These are phyloP conservation scores for Dendrocalamus sinicus DNA, from an alignment of 176 grass and related monocot species.

Conservation along the genomic window DNA sequence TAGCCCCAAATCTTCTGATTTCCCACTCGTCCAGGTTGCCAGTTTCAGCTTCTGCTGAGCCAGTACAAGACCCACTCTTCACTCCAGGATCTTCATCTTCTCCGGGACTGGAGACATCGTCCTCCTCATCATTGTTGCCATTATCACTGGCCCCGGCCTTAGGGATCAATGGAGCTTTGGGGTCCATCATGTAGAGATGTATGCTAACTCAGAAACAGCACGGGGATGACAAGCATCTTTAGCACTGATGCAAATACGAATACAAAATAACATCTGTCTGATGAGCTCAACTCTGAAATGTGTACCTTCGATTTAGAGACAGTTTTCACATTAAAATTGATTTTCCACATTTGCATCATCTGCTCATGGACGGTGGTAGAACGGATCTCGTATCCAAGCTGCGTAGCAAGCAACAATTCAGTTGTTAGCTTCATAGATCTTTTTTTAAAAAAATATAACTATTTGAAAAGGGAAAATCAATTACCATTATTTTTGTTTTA, in stretches of 20 bases:
- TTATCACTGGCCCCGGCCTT: too few relatives aligned
- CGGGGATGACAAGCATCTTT: not conserved
- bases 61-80: too few relatives aligned
- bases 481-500: slow-evolving; percentile 33
- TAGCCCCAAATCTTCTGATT: too few relatives aligned
- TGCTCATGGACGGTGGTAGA: slow-evolving; percentile 80
- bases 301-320: slow-evolving; percentile 81
- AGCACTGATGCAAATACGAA: not conserved
- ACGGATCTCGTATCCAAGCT: slow-evolving; percentile 92
- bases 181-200: too few relatives aligned
- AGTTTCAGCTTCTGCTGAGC: too few relatives aligned
- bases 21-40: too few relatives aligned
- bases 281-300: not conserved
- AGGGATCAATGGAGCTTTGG: too few relatives aligned
- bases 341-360: slow-evolving; percentile 93
- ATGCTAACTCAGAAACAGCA: too few relatives aligned
- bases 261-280: not conserved
- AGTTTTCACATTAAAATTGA: slow-evolving; percentile 73
- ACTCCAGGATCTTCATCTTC: too few relatives aligned
- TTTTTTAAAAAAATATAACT: not conserved
- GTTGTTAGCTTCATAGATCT: not conserved
- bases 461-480: not conserved
- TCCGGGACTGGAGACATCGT: too few relatives aligned
- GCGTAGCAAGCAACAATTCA: slow-evolving; percentile 19
- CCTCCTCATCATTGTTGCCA: too few relatives aligned